Evolutionary conservation across 2,329 filamentous ascomycete species (phyloP), one percentile per base, ranked within the genome.

Genomic region (Trichoderma asperellum): DNA sequence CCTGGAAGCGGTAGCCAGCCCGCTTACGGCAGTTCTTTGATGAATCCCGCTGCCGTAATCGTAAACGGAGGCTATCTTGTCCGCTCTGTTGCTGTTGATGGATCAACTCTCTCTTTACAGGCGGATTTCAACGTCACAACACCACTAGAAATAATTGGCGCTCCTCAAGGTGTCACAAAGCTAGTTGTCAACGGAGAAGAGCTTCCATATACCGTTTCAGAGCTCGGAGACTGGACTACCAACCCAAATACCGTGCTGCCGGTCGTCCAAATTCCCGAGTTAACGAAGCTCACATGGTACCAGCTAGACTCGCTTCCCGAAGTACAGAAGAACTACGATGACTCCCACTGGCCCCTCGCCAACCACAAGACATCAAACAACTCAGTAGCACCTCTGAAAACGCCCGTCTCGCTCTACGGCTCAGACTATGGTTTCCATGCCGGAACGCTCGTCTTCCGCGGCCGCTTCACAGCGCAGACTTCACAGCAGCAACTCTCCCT

Each of bases 391-490:
- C 80, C 84, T 2, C 79, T 90, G 2, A 84, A 82, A 0, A 94
- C 92, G 0, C 88, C 91, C 0, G 88, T 86, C 0, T 89, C 87
- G 0, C 84, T 94, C 0, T 92, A 91, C 74, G 84, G 84, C 0
- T 87, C 87, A 18, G 92, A 94, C 77, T 94, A 94, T 74, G 91
- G 91, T 29, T 94, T 89, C 78, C 84, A 92, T 76, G 85, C 88
- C 0, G 91, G 92, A 3, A 87, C 86, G 1, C 82, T 94, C 0
- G 73, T 94, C 59, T 94, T 87, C 81, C 87, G 91, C 1, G 92
- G 91, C 0, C 84, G 88, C 72, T 94, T 95, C 76, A 84, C 81
- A 0, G 87, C 91, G 5, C 85, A 81, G 1, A 90, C 90, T 18
- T 79, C 83, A 1, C 90, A 93, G 72, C 81, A 81, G 0, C 81